Evolutionary conservation across 441 rosid genomes (phyloP).

Genomic region (Populus trichocarpa): DNA sequence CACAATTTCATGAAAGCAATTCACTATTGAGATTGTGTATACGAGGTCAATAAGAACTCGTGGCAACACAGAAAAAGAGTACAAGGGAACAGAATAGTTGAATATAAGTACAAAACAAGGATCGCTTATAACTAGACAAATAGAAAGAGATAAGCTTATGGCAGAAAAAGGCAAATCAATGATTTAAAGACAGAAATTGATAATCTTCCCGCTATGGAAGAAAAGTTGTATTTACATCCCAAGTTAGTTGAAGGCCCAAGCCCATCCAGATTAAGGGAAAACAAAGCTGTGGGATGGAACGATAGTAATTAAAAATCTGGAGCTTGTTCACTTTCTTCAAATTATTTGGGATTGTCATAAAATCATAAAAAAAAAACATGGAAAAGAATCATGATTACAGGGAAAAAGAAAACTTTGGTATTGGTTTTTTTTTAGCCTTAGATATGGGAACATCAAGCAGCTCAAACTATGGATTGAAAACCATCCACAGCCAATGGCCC

Average conservation of each 20-base stretch:
- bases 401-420: not conserved
- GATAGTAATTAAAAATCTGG: not conserved
- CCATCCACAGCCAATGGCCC: not conserved
- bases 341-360: not conserved
- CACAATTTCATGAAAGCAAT: not conserved
- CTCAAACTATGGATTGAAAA: not conserved
- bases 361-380: not conserved
- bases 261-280: not conserved
- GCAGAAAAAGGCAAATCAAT: conserved; percentile 9
- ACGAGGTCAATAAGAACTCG: not conserved
- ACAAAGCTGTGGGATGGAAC: not conserved
- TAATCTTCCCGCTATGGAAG: not conserved
- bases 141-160: not conserved
- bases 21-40: not conserved
- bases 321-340: not conserved
- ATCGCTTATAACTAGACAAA: not conserved
- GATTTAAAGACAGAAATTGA: not conserved
- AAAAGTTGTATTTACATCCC: not conserved
- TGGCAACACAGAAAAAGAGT: not conserved
- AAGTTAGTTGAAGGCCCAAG: not conserved
- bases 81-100: not conserved
- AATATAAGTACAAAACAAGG: not conserved
- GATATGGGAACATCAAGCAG: not conserved
- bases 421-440: not conserved
- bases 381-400: not conserved